Evolutionary conservation across 495 filamentous ascomycete species (phyloP), one percentile per base, ranked within the genome.

Genomic region (Neurospora sp.): DNA sequence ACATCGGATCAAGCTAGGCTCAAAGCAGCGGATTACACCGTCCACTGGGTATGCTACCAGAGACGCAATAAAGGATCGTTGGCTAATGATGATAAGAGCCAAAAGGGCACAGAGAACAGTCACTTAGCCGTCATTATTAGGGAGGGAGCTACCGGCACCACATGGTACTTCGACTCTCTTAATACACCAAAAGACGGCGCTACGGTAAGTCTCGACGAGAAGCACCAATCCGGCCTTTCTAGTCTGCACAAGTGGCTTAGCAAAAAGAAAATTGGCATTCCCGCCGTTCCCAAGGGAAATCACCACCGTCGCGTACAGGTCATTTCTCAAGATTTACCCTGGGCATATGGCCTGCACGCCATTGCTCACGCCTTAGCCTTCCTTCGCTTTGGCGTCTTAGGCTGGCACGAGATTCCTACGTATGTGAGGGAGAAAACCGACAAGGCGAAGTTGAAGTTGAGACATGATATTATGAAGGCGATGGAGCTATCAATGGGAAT

Each of bases 101-200:
- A 39, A 39, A 9, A 10, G 38, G 38, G 38, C 38, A 39, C 38
- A 39, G 38, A 39, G 38, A 39, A 39, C 38, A 39, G 9, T 39
- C 38, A 39, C 38, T 39, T 59, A 42, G 62, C 73, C 1, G 15
- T 74, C 8, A 24, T 74, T 0, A 42, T 74, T 19, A 70, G 70
- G 40, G 40, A 70, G 39, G n/a, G 1, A 10, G 45, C 39, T 4
- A 74, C 62, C 21, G 73, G 73, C 0, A 5, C 70, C 24, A 70
- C 39, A 40, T 74, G 71, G 62, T 72, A 70, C 42, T 11, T 74
- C 19, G 73, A 74, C 10, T 72, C 73, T 66, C 28, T 66, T 17
- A 0, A 31, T 34, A 7, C 42, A 45, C 2, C 4, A 7, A 31
- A 62, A 2, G 1, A 11, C 10, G 45, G 6, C 2, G n/a, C 9